Conservation (phyloP, 805 yeast species). For the Candida oleophila region DNA sequence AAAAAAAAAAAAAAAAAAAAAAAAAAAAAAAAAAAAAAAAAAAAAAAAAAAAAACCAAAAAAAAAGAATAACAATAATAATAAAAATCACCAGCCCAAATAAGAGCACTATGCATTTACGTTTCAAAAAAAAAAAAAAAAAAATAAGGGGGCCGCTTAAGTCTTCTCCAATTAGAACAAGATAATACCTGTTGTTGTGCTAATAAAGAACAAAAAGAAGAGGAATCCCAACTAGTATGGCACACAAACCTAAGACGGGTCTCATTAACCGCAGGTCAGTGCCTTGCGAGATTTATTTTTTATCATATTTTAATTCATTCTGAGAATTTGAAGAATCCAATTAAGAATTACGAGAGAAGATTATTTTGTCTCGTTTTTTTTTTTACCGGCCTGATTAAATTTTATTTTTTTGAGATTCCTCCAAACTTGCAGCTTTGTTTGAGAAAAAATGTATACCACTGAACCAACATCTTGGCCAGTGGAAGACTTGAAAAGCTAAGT, state of each 20-base stretch:
- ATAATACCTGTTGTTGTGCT: too few relatives aligned
- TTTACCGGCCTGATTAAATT: neutral
- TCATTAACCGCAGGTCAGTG: neutral
- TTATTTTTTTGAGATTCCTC: neutral
- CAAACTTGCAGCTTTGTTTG: too few relatives aligned
- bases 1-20: too few relatives aligned
- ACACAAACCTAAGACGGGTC: too few relatives aligned
- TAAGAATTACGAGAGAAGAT: slow-evolving; percentile 3
- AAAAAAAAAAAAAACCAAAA: neutral
- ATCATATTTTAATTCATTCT: neutral
- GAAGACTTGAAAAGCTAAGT: too few relatives aligned
- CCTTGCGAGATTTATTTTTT: neutral
- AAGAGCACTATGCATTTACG: neutral
- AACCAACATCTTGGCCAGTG: too few relatives aligned
- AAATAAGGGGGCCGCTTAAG: neutral
- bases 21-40: neutral
- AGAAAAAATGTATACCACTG: too few relatives aligned
- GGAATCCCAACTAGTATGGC: too few relatives aligned
- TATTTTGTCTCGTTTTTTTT: slow-evolving; percentile 3
- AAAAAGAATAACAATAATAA: neutral
- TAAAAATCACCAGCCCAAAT: neutral
- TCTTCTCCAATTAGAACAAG: too few relatives aligned
- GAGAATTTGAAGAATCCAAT: neutral
- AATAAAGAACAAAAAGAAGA: too few relatives aligned
- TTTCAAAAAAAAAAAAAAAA: neutral